These are phyloP conservation scores for Lipomyces spencermartinsiae DNA, from an alignment of 805 yeast genomes.

Conservation along the genomic window DNA sequence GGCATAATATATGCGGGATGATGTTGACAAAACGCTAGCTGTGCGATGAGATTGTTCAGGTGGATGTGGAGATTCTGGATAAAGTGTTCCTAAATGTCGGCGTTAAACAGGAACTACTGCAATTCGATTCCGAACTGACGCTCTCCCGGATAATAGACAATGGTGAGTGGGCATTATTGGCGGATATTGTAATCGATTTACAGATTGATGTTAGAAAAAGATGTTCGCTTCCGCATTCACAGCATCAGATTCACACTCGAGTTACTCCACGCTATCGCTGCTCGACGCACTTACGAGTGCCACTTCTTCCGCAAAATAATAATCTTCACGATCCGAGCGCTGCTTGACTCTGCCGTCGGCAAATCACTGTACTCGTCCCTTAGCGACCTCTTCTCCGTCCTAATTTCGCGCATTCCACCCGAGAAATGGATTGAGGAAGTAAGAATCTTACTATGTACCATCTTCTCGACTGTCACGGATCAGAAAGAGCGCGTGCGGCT, in stretches of 20 bases:
- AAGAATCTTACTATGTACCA: background rate
- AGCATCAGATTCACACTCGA: conserved; percentile 13
- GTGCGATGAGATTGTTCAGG: background rate
- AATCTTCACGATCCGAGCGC: conserved; percentile 16
- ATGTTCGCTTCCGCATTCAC: background rate
- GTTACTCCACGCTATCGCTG: conserved; percentile 2
- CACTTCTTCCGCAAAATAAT: conserved; percentile 9
- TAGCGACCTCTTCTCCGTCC: conserved; percentile 10
- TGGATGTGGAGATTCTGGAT: conserved; percentile 5
- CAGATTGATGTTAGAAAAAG: background rate
- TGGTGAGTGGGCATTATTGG: background rate
- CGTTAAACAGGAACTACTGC: background rate
- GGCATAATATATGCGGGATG: background rate
- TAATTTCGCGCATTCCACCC: conserved; percentile 14
- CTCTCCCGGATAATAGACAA: background rate
- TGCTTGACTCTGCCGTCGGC: conserved; percentile 20
- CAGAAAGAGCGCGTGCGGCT: conserved; percentile 11
- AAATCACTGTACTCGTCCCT: background rate
- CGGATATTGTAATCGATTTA: too few relatives aligned
- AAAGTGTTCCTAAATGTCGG: conserved; percentile 17
- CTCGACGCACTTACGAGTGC: background rate
- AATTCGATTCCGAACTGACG: background rate
- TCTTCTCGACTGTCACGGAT: conserved; percentile 16
- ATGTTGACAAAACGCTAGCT: conserved; percentile 1
- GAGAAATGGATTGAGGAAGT: conserved; percentile 16